Evolutionary conservation across 306 rosid species (phyloP), one percentile per base, ranked within the genome.

Genomic region (Corylus americana): DNA sequence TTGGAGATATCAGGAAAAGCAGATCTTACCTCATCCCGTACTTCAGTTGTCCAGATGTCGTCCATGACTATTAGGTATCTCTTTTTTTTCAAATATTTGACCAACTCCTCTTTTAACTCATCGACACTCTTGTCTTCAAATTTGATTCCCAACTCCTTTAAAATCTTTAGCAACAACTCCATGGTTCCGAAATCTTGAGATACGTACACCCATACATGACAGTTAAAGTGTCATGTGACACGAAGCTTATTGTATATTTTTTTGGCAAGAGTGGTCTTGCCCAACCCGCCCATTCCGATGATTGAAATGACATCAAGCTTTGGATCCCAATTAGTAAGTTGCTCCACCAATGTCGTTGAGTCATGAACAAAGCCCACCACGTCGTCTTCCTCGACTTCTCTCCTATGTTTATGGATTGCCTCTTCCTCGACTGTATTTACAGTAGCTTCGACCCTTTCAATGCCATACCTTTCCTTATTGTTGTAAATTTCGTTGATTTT

Each of bases 21-120:
- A 22, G 22, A 22, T 22, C 22, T 22, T 6, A 83, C 5, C 44
- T 71, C 79, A 0, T 83, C 70, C 85, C 81, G 73, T 1, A n/a
- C 78, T 1, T 47, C 22, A 0, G 8, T 66, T 16, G 54, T 45
- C 85, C 85, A 77, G 25, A 82, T 9, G 76, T 82, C 81, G 25
- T 82, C 81, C 0, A 82, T 47, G 2, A 77, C 82, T 1, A 82
- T 5, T 22, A 59, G 16, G 7, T 22, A 59, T 5, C 66, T 59
- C 66, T 8, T 59, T 14, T 37, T 37, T 59, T 20, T 2, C 35
- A 59, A 25, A 37, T 8, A 22, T 3, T 4, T 25, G 2, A 2
- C 3, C 8, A 59, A 5, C 17, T 9, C 0, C 17, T 59, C 7
- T 39, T 39, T 39, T 39, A 39, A 5, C 2, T 59, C 66, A 22